Evolutionary conservation across 2,329 filamentous ascomycete genomes (phyloP).

Genomic region (Purpureocillium lavendulum): DNA sequence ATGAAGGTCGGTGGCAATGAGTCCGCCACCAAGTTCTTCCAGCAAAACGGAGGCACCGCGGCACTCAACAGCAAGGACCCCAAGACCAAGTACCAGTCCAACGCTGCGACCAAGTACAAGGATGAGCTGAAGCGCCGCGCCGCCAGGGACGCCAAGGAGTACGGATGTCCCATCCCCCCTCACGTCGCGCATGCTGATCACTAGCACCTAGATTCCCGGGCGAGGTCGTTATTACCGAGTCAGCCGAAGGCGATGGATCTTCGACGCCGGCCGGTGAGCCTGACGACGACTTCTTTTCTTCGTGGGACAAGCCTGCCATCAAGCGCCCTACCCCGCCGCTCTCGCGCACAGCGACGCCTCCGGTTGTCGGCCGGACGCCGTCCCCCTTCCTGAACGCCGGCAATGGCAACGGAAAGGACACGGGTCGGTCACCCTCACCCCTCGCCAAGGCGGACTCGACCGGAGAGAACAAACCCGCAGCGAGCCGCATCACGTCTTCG

Average conservation of each 20-base stretch:
- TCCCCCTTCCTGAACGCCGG: constrained; percentile 85
- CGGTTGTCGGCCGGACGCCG: constrained; percentile 67
- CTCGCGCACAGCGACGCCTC: constrained; percentile 81
- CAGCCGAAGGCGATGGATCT: constrained; percentile 55
- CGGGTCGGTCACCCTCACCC: constrained; percentile 74
- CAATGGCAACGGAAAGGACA: constrained; percentile 58
- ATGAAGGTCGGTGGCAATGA: constrained; percentile 99
- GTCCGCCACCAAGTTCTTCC: constrained; percentile 96
- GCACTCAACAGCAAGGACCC: constrained; percentile 93
- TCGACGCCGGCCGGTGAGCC: constrained; percentile 74
- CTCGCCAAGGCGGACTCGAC: constrained; percentile 54
- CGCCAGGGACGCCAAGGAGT: constrained; percentile 78
- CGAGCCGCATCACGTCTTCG: constrained; percentile 68
- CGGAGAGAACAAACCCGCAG: constrained; percentile 48
- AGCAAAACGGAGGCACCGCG: constrained; percentile 88
- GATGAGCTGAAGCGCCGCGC: constrained; percentile 86
- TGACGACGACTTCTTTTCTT: constrained; percentile 97
- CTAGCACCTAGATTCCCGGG: constrained; percentile 57
- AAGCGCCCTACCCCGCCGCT: constrained; percentile 92
- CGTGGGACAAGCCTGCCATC: constrained; percentile 96
- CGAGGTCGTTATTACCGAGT: constrained; percentile 79
- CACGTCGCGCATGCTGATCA: neutral
- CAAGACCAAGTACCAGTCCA: constrained; percentile 94
- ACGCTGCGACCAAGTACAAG: constrained; percentile 94
- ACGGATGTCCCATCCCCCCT: constrained; percentile 24